Percentiles rank a stretch among this genome's conserved stretches.
These are phyloP conservation scores for Epipyxis sp. DNA, from an alignment of 108 stramenopile genomes.

Conservation along the genomic window DNA sequence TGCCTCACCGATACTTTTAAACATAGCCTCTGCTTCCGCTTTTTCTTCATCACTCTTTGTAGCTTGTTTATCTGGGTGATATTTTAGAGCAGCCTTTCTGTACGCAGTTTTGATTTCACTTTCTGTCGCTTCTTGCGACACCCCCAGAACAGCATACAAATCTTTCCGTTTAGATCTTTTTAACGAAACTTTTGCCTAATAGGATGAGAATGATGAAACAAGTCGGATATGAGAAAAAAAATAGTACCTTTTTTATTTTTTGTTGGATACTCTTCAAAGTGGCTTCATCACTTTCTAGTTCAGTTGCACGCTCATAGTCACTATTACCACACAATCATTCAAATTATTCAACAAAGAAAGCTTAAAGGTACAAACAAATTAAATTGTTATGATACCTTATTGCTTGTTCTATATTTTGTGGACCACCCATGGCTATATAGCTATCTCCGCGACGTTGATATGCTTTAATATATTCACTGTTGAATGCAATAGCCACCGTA, in stretches of 20 bases:
- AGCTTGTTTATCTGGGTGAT: slow-evolving; percentile 50
- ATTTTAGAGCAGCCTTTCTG: slow-evolving; percentile 38
- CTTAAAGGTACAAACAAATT: background rate
- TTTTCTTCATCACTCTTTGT: slow-evolving; percentile 47
- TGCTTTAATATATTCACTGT: slow-evolving; percentile 14
- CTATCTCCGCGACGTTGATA: slow-evolving; percentile 5
- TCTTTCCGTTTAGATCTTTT: slow-evolving; percentile 36
- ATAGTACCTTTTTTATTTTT: slow-evolving; percentile 16
- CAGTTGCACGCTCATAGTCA: slow-evolving; percentile 8
- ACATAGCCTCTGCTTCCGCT: slow-evolving; percentile 43
- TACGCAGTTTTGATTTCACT: slow-evolving; percentile 49
- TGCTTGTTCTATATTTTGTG: slow-evolving; percentile 10
- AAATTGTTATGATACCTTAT: slow-evolving; percentile 24
- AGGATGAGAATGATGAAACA: background rate
- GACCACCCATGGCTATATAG: slow-evolving; percentile 3
- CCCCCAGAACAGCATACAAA: slow-evolving; percentile 69
- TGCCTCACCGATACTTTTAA: slow-evolving; percentile 47
- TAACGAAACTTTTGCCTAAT: background rate
- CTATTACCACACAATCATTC: background rate
- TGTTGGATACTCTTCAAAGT: background rate
- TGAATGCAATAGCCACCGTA: background rate
- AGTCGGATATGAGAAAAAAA: background rate
- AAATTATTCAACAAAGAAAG: background rate
- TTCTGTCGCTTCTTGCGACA: slow-evolving; percentile 58
- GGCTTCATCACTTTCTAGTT: slow-evolving; percentile 1